Percentiles rank a stretch among this genome's conserved stretches.
phyloP scores from a whole-genome alignment of 768 basidiomycete species.

The Suillus weaverae region DNA sequence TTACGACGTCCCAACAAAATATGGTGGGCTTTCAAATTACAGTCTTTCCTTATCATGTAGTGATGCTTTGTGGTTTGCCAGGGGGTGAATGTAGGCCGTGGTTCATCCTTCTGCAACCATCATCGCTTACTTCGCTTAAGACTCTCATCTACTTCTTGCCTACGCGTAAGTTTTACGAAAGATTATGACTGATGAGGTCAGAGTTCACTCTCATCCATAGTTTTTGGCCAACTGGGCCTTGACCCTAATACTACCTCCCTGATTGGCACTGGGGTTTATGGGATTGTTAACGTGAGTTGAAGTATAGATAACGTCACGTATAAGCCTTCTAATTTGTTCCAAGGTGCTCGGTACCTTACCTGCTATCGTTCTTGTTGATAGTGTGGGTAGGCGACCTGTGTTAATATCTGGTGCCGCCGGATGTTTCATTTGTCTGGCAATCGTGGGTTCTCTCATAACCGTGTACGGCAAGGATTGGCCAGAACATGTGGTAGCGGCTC shows the following conservation, averaged over 20 bases:
- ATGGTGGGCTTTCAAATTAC: conserved; percentile 21
- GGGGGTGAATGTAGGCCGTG: conserved; percentile 27
- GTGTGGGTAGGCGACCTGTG: conserved; percentile 39
- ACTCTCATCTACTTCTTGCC: conserved; percentile 30
- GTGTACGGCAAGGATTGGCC: conserved; percentile 31
- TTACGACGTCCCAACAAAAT: conserved; percentile 35
- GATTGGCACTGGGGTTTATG: conserved; percentile 42
- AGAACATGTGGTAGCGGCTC: conserved; percentile 27
- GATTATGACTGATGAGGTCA: not conserved
- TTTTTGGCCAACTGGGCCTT: conserved; percentile 42
- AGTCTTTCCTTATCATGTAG: not conserved
- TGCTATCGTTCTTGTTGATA: conserved; percentile 38
- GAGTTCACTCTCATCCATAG: conserved; percentile 23
- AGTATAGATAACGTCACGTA: no score
- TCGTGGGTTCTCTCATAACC: conserved; percentile 31
- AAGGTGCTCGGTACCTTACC: conserved; percentile 37
- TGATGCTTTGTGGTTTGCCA: conserved; percentile 8
- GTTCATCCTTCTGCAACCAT: not conserved
- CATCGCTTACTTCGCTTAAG: conserved; percentile 15
- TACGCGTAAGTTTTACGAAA: not conserved
- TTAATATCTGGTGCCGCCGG: conserved; percentile 41
- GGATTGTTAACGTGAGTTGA: conserved; percentile 31
- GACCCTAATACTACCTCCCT: conserved; percentile 41
- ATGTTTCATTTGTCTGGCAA: conserved; percentile 27
- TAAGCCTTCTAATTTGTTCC: not conserved